These are phyloP conservation scores for Euphorbia peplus DNA, from an alignment of 345 rosid species.

Conservation along the genomic window DNA sequence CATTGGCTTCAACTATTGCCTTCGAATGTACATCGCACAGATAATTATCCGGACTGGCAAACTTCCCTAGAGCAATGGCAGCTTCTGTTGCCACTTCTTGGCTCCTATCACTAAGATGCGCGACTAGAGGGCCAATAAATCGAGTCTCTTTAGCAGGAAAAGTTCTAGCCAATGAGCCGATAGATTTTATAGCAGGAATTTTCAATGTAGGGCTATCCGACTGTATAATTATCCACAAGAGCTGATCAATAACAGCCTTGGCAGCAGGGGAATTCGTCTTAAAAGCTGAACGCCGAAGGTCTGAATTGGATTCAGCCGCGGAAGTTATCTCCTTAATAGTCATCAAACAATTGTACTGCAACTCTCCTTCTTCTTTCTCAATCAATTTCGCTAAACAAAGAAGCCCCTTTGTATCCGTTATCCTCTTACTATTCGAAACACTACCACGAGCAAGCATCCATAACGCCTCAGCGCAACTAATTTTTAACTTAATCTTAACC, in stretches of 20 bases:
- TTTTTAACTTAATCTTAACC: slow-evolving; percentile 58
- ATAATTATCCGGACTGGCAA: slow-evolving; percentile 58
- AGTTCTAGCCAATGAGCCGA: slow-evolving; percentile 82
- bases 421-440: slow-evolving; percentile 62
- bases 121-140: slow-evolving; percentile 62
- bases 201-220: slow-evolving; percentile 44
- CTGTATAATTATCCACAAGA: slow-evolving; percentile 58
- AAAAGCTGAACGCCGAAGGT: slow-evolving; percentile 79
- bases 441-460: slow-evolving; percentile 86
- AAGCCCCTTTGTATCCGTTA: slow-evolving; percentile 88
- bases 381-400: slow-evolving; percentile 85
- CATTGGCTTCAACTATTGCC: slow-evolving; percentile 58
- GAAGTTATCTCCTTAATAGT: slow-evolving; percentile 76
- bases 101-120: slow-evolving; percentile 44
- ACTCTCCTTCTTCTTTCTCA: slow-evolving; percentile 59
- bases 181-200: slow-evolving; percentile 62
- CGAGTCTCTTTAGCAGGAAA: slow-evolving; percentile 85
- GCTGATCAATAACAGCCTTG: slow-evolving; percentile 81
- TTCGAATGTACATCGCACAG: slow-evolving; percentile 58
- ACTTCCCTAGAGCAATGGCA: slow-evolving; percentile 68
- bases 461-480: slow-evolving; percentile 61
- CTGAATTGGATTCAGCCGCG: slow-evolving; percentile 67
- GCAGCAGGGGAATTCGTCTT: slow-evolving; percentile 87
- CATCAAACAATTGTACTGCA: slow-evolving; percentile 79
- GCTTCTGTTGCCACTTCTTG: slow-evolving; percentile 69